A percentile compares a stretch with the other conserved stretches of the same genome.
phyloP scores from a whole-genome alignment of 768 basidiomycete genomes.

The Dacryopinax primogenitus region DNA sequence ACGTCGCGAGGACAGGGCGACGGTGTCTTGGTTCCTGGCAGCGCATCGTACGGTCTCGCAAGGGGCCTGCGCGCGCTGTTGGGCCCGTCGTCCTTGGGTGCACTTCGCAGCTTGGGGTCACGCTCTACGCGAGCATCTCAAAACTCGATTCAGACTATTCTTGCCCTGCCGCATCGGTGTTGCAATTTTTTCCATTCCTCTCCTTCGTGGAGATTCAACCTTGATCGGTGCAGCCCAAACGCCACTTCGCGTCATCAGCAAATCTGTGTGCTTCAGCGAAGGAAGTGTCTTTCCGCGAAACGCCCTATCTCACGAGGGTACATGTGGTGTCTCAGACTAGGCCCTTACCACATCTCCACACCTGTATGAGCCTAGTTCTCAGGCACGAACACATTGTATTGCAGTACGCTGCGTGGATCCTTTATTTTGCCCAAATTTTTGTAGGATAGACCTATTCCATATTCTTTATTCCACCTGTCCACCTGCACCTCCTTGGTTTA shows the following conservation, averaged over 20 bases:
- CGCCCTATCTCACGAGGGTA: not conserved
- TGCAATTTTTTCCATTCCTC: not conserved
- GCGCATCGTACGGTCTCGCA: not conserved
- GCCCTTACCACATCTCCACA: no score
- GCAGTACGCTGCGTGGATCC: no score
- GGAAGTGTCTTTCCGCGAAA: not conserved
- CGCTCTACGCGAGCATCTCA: slow-evolving; percentile 1
- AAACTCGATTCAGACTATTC: slow-evolving; percentile 9
- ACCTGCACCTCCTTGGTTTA: no score
- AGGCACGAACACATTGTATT: no score
- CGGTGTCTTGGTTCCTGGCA: not conserved
- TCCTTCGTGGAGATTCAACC: not conserved
- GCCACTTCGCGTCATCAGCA: not conserved
- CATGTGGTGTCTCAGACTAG: no score
- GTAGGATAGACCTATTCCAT: no score
- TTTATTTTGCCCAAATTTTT: no score
- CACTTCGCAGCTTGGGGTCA: slow-evolving; percentile 9
- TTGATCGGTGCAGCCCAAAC: no score
- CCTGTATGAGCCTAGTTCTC: no score
- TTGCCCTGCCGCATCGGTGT: not conserved
- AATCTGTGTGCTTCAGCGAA: not conserved
- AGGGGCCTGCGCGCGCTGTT: slow-evolving; percentile 1
- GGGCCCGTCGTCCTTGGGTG: slow-evolving; percentile 5
- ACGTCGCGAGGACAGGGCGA: slow-evolving; percentile 7
- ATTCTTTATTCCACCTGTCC: no score